Base-by-base conservation (phyloP, 2,329 filamentous ascomycete species). In the Mollisia scopiformis region DNA sequence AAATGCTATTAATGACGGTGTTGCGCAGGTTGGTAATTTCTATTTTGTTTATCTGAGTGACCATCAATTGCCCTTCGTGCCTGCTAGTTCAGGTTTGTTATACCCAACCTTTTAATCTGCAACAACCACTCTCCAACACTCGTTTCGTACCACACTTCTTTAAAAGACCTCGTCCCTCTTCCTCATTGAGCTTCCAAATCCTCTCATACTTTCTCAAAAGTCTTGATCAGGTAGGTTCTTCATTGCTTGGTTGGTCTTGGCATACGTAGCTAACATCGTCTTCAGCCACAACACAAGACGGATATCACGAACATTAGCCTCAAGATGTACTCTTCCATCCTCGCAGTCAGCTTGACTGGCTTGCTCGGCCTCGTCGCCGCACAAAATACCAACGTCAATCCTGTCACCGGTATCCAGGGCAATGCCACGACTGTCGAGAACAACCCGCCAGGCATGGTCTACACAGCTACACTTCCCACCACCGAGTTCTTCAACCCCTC, bases 381-480 rank as follows among this genome's bases (percentile, higher is more conserved):
- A 4, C 66, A 70, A 62, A 63, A 57, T 11, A 65, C 55, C 55
- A 66, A 62, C 13, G 58, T n/a, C n/a, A n/a, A 30, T 3, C 68
- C 65, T 43, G 55, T 69, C 28, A 72, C 71, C 33, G 71, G 71
- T 28, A 58, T 31, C 1, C 73, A 79, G 16, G 78, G 77, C 55
- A 78, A 85, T 67, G 86, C 88, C 47, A 73, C 78, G 10, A 72
- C 80, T 41, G 79, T 84, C 19, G 74, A 71, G 16, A 77, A 82
- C 75, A 91, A 91, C 76, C 83, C 87, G 1, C 61, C 73, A 3
- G 81, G 81, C 33, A 74, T 78, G 28, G 72, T 77, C 31, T 90
- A 86, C 75, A 75, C 79, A 57, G 88, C 85, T 19, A 76, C 73
- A 1, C 79, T 91, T 5, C 85, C 85, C 16, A 54, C 58, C 0